Base-by-base conservation (phyloP, 805 yeast species). In the Dipodascus geniculatus region DNA sequence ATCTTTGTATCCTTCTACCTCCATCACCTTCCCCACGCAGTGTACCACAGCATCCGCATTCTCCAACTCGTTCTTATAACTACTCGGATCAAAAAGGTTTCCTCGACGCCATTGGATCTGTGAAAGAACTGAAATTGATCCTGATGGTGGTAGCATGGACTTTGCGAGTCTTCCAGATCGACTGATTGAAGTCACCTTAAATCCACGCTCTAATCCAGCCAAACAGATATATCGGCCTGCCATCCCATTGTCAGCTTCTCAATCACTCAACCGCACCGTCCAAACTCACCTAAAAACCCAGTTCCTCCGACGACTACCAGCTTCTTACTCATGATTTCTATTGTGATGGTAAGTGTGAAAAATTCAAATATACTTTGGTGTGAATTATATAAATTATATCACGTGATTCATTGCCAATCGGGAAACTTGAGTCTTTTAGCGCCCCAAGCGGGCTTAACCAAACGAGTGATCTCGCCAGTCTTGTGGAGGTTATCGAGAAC, bases 221-320 rank as follows among this genome's bases (percentile, higher is more conserved):
- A 82, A 83, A 63, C 95, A 86, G 6, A 90, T 81, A 33, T 82
- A 71, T 54, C 72, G 74, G 11, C 96, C 89, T 55, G 23, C 11
- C 33, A 33, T 17, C 14, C 22, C 35, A 23, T 20, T 16, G 11
- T 22, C 9, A 22, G 44, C 20, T n/a, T 23, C 17, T 22, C 4
- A 17, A 4, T 11, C 44, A 38, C 20, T 38, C n/a, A 24, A 23
- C 8, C 8, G 4, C 0, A 2, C 19, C 11, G 2, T 14, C 1
- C n/a, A 22, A 6, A 49, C 55, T 57, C 58, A 60, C 79, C 84
- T 17, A 90, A 66, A 63, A 87, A 87, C 6, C 97, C 97, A 59
- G 79, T 81, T 0, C 97, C 96, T 17, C 98, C 98, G 62, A 89
- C 80, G 0, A 89, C 87, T 2, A 87, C 79, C 2, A 79, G 58